These are phyloP conservation scores for Scolecobasidium constrictum DNA, from an alignment of 2,329 filamentous ascomycete species.

Conservation along the genomic window DNA sequence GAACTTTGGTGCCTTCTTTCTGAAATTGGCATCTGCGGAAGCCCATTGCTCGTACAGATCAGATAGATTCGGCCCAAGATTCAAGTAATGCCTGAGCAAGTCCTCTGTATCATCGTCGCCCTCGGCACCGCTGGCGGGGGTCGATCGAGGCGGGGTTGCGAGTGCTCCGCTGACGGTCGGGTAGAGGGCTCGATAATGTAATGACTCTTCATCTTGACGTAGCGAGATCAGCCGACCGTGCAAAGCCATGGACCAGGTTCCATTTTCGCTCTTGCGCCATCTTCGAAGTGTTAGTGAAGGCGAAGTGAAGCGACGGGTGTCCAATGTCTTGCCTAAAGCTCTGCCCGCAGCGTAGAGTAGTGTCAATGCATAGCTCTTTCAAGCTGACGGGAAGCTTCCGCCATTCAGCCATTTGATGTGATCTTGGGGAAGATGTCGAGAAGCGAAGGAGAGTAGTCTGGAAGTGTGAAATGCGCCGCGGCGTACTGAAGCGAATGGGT, in stretches of 20 bases:
- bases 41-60: conserved; percentile 83
- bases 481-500: no score
- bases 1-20: conserved; percentile 75
- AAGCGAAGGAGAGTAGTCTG: no score
- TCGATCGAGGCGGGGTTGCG: conserved; percentile 22
- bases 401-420: conserved; percentile 49
- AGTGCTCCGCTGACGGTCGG: conserved; percentile 22
- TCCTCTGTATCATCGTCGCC: conserved; percentile 61
- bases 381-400: conserved; percentile 72
- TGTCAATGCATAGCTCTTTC: conserved; percentile 86
- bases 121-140: conserved; percentile 21
- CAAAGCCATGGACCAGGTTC: conserved; percentile 85
- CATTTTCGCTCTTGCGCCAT: conserved; percentile 70
- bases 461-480: no score
- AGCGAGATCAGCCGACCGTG: conserved; percentile 76
- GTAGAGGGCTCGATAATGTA: conserved; percentile 69
- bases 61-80: conserved; percentile 65
- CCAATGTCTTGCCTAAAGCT: conserved; percentile 57
- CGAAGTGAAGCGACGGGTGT: conserved; percentile 4
- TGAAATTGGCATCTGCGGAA: conserved; percentile 73
- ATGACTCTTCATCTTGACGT: conserved; percentile 64
- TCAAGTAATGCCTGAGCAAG: conserved; percentile 77
- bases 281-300: conserved; percentile 28
- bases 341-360: conserved; percentile 86
- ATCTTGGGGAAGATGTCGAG: no score